phyloP scores from a whole-genome alignment of 805 yeast genomes.

The Wickerhamia fluorescens region DNA sequence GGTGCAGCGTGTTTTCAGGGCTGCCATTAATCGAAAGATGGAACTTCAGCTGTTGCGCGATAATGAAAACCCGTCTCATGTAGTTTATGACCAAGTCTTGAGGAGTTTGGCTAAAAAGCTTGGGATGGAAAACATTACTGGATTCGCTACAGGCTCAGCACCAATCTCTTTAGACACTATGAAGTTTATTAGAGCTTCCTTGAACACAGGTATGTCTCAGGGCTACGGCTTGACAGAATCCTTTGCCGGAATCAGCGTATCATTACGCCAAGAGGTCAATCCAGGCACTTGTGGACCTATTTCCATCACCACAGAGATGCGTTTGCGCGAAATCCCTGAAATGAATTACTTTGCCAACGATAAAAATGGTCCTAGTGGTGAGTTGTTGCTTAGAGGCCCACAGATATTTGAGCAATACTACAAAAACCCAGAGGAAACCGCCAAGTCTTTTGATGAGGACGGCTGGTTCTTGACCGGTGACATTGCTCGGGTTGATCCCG shows the following conservation, averaged over 20 bases:
- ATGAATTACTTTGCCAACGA: conserved; percentile 42
- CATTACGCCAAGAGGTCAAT: conserved; percentile 34
- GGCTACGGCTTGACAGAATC: conserved; percentile 75
- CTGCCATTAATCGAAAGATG: conserved; percentile 22
- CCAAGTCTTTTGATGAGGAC: conserved; percentile 42
- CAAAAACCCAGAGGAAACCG: conserved; percentile 51
- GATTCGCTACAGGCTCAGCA: conserved; percentile 48
- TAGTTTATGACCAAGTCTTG: conserved; percentile 26
- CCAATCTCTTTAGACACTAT: conserved; percentile 62
- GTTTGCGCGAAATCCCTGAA: conserved; percentile 55
- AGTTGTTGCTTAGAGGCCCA: conserved; percentile 57
- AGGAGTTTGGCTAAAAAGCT: conserved; percentile 21
- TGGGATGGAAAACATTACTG: conserved; percentile 27
- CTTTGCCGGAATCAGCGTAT: conserved; percentile 46
- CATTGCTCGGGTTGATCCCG: conserved; percentile 44
- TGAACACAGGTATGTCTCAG: conserved; percentile 51
- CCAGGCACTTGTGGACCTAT: conserved; percentile 60
- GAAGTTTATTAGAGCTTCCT: conserved; percentile 52
- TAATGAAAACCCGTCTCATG: conserved; percentile 18
- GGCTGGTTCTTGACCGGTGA: conserved; percentile 64
- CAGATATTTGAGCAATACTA: conserved; percentile 52
- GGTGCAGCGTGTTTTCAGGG: conserved; percentile 20
- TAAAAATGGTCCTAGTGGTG: conserved; percentile 46
- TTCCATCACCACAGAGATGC: conserved; percentile 46
- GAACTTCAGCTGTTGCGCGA: conserved; percentile 13